Base-by-base conservation (phyloP, 1,139 yeast genomes). In the Hansenula sp. region DNA sequence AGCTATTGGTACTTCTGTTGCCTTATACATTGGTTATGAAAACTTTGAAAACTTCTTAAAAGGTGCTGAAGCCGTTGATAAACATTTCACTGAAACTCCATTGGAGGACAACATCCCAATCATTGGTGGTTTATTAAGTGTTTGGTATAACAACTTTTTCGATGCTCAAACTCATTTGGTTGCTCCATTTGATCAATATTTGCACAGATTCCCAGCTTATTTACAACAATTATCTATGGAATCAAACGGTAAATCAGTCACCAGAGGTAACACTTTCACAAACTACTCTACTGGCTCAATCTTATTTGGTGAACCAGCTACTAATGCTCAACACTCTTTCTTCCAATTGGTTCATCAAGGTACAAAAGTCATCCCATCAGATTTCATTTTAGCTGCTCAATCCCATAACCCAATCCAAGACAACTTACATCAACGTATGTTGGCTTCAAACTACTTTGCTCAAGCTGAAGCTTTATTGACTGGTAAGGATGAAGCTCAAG, bases 341-440 rank as follows among this genome's bases (percentile, higher is more conserved):
- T 93, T 93, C 93, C 99, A 93, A 74, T 81, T 93, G 71, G 96
- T 93, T 48, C 99, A 93, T 73, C 99, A 93, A 75, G 99, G 99
- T 65, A 90, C 99, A 56, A 93, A 93, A 76, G 76, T 91, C 67
- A 93, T 93, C 59, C 99, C 99, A 59, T 74, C 98, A 37, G 99
- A 93, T 70, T 93, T 93, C 73, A 89, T 93, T 63, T 72, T 93
- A 61, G 97, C 99, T 60, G 98, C 98, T 45, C 83, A 90, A 74
- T 89, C 97, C 42, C 99, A 93, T 76, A 93, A 93, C 81, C 99
- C 99, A 63, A 84, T 93, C 61, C 95, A 88, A 70, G 68, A 79
- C 70, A 91, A 91, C 78, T 75, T 88, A 65, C 99, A 93, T 76
- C 99, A 93, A 76, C 80, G 78, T 68, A 90, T 93, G 98, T 81